A percentile compares a stretch with the other conserved stretches of the same genome.
Evolutionary conservation across 805 yeast species (phyloP).

Genomic region (Groenewaldozyma salmanticensis): DNA sequence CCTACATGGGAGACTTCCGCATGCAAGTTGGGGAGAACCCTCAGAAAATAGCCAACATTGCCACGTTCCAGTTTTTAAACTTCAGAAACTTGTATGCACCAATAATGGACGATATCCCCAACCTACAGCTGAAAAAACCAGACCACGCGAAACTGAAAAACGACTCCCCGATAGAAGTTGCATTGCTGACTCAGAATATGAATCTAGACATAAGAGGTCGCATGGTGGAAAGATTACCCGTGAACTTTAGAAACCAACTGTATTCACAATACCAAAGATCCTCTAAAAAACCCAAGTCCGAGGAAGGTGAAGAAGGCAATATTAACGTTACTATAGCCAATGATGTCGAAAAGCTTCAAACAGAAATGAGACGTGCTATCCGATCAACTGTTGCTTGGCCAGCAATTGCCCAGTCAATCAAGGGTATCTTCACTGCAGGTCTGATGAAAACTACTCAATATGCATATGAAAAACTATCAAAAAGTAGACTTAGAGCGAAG

Average conservation of each 20-base stretch:
- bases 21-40: slow-evolving; percentile 88
- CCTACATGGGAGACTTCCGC: slow-evolving; percentile 87
- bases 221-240: slow-evolving; percentile 40
- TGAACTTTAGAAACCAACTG: slow-evolving; percentile 36
- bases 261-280: slow-evolving; percentile 20
- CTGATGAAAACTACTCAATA: slow-evolving; percentile 56
- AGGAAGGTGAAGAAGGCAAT: slow-evolving; percentile 10
- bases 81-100: slow-evolving; percentile 74
- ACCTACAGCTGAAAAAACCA: slow-evolving; percentile 19
- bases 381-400: slow-evolving; percentile 52
- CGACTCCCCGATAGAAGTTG: slow-evolving; percentile 22
- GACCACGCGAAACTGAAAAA: slow-evolving; percentile 13
- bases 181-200: slow-evolving; percentile 26
- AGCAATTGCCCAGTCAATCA: slow-evolving; percentile 65
- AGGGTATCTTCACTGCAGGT: slow-evolving; percentile 88
- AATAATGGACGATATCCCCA: slow-evolving; percentile 35
- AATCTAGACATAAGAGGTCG: slow-evolving; percentile 33
- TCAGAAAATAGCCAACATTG: slow-evolving; percentile 77
- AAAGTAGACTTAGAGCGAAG: slow-evolving; percentile 21
- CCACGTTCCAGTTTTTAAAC: slow-evolving; percentile 56
- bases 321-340: slow-evolving; percentile 33
- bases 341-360: slow-evolving; percentile 34
- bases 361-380: slow-evolving; percentile 33
- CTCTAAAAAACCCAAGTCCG: background rate
- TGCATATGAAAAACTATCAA: slow-evolving; percentile 56